Base-by-base conservation (phyloP, 2,329 filamentous ascomycete genomes). In the Pseudohalonectria lignicola region DNA sequence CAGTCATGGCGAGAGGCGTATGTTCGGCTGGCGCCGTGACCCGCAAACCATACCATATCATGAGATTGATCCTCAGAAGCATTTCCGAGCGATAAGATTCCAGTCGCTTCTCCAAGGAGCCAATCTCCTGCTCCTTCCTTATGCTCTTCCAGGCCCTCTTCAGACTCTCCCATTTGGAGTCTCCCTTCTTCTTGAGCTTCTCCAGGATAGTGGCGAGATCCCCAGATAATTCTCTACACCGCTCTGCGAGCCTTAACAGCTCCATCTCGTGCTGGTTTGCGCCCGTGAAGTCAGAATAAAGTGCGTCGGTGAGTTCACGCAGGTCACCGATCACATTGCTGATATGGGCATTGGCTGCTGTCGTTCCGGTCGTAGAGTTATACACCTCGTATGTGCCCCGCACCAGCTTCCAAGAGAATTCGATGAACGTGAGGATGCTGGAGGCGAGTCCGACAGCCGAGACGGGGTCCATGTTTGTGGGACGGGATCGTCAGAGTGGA, bases 391-490 rank as follows among this genome's bases (percentile, higher is more conserved):
- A 54, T 9, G 62, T 61, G 38, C 63, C 59, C 1, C 56, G 53
- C 12, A 66, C 53, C 36, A 59, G 60, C 36, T 68, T 64, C 12
- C 56, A 59, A 28, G 59, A 61, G 35, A 59, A 56, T 34, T 66
- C 61, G 36, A 69, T 55, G 30, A 71, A 62, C 12, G 60, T 57
- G 35, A 69, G 56, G n/a, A 70, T 52, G 30, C 55, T 53, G 4
- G 60, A 60, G 9, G 64, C 56, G 4, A 71, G 53, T 4, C 62
- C 53, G 25, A 70, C 52, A n/a, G 69, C 53, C 4, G 46, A 46
- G 15, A 45, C 17, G 11, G 46, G 46, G 31, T 51, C 49, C 46
- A 48, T 49, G 21, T 9, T 16, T 18, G 33, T 4, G 5, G 31
- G 16, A n/a, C n/a, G n/a, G n/a, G n/a, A n/a, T n/a, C n/a, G n/a